These are phyloP conservation scores for Dendrobium huoshanense DNA, from an alignment of 106 monocot species.

Conservation along the genomic window DNA sequence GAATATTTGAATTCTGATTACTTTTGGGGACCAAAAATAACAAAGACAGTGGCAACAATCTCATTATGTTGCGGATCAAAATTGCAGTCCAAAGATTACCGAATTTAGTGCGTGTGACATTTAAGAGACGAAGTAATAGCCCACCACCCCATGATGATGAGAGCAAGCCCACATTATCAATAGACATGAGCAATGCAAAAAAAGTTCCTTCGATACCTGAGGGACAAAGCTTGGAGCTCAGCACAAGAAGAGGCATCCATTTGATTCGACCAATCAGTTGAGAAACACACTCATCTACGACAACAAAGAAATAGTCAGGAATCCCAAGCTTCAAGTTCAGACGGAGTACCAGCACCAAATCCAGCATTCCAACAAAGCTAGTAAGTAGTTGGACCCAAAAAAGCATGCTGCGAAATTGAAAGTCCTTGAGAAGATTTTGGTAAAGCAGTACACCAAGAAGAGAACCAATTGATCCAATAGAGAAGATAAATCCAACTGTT, in stretches of 20 bases:
- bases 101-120: constrained; percentile 57
- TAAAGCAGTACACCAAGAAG: constrained; percentile 75
- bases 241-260: constrained; percentile 85
- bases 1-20: constrained; percentile 54
- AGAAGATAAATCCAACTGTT: constrained; percentile 48
- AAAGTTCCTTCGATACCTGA: constrained; percentile 86
- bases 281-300: constrained; percentile 70
- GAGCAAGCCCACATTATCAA: constrained; percentile 64
- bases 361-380: constrained; percentile 70
- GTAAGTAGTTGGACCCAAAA: constrained; percentile 59
- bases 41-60: constrained; percentile 45
- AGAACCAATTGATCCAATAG: constrained; percentile 59
- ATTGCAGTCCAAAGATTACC: constrained; percentile 66
- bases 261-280: constrained; percentile 55
- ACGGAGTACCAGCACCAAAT: constrained; percentile 59
- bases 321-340: constrained; percentile 59
- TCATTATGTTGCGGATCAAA: constrained; percentile 52
- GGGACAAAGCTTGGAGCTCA: constrained; percentile 85
- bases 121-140: constrained; percentile 56
- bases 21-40: constrained; percentile 66
- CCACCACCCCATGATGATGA: constrained; percentile 77
- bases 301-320: constrained; percentile 63
- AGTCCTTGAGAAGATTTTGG: constrained; percentile 64
- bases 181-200: constrained; percentile 83
- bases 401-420: constrained; percentile 55